Conservation (phyloP, 164 flowering plant genomes). For the Berberis thunbergii region DNA sequence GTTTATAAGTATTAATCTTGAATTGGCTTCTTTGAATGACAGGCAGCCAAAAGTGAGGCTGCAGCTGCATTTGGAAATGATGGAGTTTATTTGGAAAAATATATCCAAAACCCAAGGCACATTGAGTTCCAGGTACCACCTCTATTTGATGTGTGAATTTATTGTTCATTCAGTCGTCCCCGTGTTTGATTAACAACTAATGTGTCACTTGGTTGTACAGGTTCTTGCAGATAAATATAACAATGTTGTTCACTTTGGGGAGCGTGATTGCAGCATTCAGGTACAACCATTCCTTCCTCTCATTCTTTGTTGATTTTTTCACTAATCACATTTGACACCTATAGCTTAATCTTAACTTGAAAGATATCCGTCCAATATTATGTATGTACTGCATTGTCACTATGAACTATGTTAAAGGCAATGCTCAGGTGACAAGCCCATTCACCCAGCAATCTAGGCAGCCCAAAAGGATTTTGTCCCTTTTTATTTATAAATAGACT, state of each 20-base stretch:
- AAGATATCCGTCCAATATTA: neutral
- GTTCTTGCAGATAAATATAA: slow-evolving; percentile 92
- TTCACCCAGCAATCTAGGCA: no score
- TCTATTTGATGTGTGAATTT: neutral
- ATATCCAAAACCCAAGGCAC: slow-evolving; percentile 87
- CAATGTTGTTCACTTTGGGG: slow-evolving; percentile 97
- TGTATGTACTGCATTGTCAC: no score
- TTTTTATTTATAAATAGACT: no score
- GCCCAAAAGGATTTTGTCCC: no score
- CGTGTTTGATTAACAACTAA: slow-evolving; percentile 7
- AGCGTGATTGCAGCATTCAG: slow-evolving; percentile 99
- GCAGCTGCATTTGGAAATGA: slow-evolving; percentile 99
- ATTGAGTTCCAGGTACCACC: slow-evolving; percentile 89
- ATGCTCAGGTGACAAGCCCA: no score
- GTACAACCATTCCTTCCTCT: slow-evolving; percentile 22
- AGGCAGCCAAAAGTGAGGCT: slow-evolving; percentile 99
- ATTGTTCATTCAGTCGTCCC: neutral
- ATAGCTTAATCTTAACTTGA: neutral
- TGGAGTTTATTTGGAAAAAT: slow-evolving; percentile 97
- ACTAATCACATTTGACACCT: neutral
- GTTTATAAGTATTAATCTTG: no score
- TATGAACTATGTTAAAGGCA: no score
- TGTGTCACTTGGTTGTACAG: slow-evolving; percentile 27
- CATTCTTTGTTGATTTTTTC: slow-evolving; percentile 1
- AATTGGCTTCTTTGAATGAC: slow-evolving; percentile 9